These are phyloP conservation scores for Glycyrrhiza uralensis DNA, from an alignment of 306 rosid species.

Conservation along the genomic window DNA sequence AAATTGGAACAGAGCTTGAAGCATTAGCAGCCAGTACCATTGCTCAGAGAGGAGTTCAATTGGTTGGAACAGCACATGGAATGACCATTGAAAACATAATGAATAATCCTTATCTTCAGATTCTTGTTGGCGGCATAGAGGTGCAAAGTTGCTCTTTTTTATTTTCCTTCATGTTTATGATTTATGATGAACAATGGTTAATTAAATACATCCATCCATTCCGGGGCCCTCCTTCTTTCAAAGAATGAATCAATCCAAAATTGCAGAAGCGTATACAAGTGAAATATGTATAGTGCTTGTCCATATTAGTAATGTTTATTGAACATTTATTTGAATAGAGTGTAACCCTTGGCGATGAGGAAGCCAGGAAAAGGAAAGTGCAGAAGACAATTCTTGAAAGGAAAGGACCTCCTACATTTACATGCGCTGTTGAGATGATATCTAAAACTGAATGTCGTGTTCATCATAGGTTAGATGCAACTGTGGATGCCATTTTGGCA, in stretches of 20 bases:
- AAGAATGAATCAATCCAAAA: not conserved
- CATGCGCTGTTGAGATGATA: constrained; percentile 97
- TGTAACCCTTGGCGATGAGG: constrained; percentile 98
- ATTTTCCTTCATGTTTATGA: constrained; percentile 15
- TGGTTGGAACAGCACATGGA: constrained; percentile 98
- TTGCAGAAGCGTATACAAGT: not conserved
- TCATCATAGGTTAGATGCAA: constrained; percentile 94
- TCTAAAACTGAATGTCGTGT: constrained; percentile 89
- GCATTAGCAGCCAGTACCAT: constrained; percentile 99
- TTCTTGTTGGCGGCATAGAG: constrained; percentile 97
- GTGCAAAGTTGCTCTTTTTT: constrained; percentile 39
- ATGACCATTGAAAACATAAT: constrained; percentile 81
- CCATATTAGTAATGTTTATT: constrained; percentile 16
- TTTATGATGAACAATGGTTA: not conserved
- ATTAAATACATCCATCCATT: not conserved
- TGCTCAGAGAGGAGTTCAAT: constrained; percentile 99
- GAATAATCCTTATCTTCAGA: constrained; percentile 89
- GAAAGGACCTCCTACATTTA: constrained; percentile 89
- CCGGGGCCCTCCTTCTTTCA: not conserved
- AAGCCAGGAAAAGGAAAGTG: constrained; percentile 92
- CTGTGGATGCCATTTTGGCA: constrained; percentile 93
- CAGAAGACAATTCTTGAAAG: constrained; percentile 99
- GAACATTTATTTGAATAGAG: constrained; percentile 59
- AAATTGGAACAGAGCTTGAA: constrained; percentile 98
- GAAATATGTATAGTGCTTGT: constrained; percentile 19